Base-by-base conservation (phyloP, 805 yeast genomes). In the Candida michaelii region DNA sequence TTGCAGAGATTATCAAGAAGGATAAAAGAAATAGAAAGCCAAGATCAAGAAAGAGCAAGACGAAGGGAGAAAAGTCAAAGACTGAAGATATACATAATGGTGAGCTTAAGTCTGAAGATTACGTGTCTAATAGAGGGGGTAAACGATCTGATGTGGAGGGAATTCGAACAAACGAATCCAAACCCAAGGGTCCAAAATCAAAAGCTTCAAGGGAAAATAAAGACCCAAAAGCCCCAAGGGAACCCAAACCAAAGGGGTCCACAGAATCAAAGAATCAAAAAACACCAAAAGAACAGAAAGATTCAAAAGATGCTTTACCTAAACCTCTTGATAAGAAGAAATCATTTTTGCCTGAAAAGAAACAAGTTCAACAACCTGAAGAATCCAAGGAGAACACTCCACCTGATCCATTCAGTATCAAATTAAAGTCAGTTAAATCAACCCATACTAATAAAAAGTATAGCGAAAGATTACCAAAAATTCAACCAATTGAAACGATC, bases 401-500 rank as follows among this genome's bases (percentile, higher is more conserved):
- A 12, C 15, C 15, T 18, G 35, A 38, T 39, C 62, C 65, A 11
- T 58, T 59, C 36, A 55, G 48, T 18, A 43, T 63, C 36, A 56
- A 53, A 30, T 54, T 63, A 18, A 54, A 63, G 41, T 50, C 60
- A 4, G 56, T 51, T 36, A 55, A 43, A 30, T 40, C 50, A 9
- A 46, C 49, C 10, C 51, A 49, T 27, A 42, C 53, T 34, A 59
- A 56, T 32, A 47, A 51, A 42, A 58, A 55, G 23, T 55, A 52
- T 36, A 47, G 61, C 11, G 63, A 59, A 39, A 52, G 53, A 27
- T 49, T 66, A 23, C 66, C 71, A 4, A 60, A 55, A 39, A 55
- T 66, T 19, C 55, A 44, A 18, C 66, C 71, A 3, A 58, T 54
- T 31, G 62, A 63, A 35, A 66, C 71, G 4, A 66, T 68, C 27